Percentiles rank a stretch among this genome's conserved stretches.
Conservation (phyloP, 2,329 filamentous ascomycete genomes). For the Hymenoscyphus occultus region DNA sequence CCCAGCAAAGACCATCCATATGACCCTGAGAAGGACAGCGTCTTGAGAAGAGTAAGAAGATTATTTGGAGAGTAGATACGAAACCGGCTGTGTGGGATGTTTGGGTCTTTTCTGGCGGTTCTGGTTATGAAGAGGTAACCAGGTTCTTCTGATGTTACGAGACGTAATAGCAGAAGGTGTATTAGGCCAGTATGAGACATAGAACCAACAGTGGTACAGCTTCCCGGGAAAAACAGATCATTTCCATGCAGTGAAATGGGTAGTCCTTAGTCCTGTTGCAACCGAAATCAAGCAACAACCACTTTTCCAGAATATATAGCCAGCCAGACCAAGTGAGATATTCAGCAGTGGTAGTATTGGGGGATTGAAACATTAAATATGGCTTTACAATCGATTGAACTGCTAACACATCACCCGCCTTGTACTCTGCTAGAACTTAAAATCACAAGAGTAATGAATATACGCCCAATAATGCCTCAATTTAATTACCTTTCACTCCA, state of each 20-base stretch:
- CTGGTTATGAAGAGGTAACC: background rate
- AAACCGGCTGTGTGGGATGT: background rate
- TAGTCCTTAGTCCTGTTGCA: background rate
- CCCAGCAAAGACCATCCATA: conserved; percentile 99
- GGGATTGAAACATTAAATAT: background rate
- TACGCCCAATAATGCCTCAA: background rate
- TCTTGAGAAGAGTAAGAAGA: conserved; percentile 79
- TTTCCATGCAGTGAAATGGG: background rate
- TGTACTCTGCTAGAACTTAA: background rate
- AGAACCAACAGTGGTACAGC: background rate
- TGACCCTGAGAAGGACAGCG: conserved; percentile 97
- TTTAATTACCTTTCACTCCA: conserved; percentile 4
- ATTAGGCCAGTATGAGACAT: background rate
- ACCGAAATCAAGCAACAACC: background rate
- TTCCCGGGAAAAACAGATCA: background rate
- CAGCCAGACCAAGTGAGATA: too few species aligned
- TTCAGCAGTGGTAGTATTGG: background rate
- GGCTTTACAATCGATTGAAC: background rate
- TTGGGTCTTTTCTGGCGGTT: background rate
- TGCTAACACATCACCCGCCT: background rate
- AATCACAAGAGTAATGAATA: background rate
- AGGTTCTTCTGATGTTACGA: background rate
- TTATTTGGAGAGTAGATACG: conserved; percentile 64
- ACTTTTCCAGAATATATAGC: background rate
- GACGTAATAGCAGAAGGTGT: background rate